Base-by-base conservation (phyloP, 2,329 filamentous ascomycete species). In the Aspergillus flavus region DNA sequence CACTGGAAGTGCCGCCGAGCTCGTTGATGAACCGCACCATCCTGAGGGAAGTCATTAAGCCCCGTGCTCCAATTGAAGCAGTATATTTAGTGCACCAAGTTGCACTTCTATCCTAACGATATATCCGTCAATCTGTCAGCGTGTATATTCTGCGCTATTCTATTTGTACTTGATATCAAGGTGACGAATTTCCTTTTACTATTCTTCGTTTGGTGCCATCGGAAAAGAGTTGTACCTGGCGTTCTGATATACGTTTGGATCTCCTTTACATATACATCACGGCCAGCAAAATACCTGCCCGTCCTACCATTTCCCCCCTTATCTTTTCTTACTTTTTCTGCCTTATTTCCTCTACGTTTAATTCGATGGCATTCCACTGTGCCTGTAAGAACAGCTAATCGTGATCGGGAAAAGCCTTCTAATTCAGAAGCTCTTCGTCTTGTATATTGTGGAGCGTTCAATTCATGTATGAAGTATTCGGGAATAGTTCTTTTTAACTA, bases 1-100 rank as follows among this genome's bases (percentile, higher is more conserved):
- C 36, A 71, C 75, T 7, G 80, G 80, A 12, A 82, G 79, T 59
- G 71, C 77, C 16, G 81, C 81, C 11, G 81, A 83, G 65, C 69
- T 82, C 21, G 79, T 83, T 12, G 74, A 79, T 58, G 76, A 76
- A 53, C 66, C 73, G 19, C 64, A 65, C 41, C 69, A 68, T 11
- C 23, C 41, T 16, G 65, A 61, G 28, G 59, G 59, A 21, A 64
- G 63, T 19, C 65, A 66, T 30, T 69, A 59, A 60, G 46, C 36
- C 48, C 58, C 43, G 39, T 50, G 59, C 32, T 52, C 16, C 23
- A 32, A n/a, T 4, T 52, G 48, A 52, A 52, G 26, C 48, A 52
- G 16, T 4, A 9, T 4, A 4, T 10, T 53, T 36, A 57, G 6
- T 48, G 14, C 16, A 14, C 23, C n/a, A 43, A 45, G 30, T 39